These are phyloP conservation scores for Alternaria gansuensis DNA, from an alignment of 2,329 filamentous ascomycete genomes.

Conservation along the genomic window DNA sequence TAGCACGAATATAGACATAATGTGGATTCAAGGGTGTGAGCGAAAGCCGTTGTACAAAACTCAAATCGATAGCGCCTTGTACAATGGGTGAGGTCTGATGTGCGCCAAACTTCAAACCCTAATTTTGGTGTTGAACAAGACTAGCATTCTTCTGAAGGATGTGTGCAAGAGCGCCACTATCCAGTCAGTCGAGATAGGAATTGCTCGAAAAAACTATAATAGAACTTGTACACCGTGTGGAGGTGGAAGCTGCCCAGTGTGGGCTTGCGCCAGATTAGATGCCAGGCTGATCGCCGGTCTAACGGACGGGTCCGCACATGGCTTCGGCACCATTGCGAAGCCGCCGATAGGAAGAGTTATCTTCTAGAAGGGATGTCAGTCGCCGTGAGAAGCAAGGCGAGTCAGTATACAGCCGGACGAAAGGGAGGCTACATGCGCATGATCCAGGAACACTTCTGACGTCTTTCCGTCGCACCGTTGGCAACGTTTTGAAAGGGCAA, in stretches of 20 bases:
- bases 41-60: background rate
- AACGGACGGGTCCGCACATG: constrained; percentile 24
- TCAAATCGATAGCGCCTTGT: constrained; percentile 1
- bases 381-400: constrained; percentile 18
- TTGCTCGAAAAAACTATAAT: background rate
- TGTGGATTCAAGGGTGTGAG: constrained; percentile 4
- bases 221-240: constrained; percentile 8
- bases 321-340: constrained; percentile 29
- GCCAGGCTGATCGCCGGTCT: constrained; percentile 25
- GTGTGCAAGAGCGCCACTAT: background rate
- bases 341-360: constrained; percentile 22
- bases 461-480: background rate
- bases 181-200: constrained; percentile 1
- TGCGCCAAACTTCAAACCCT: background rate
- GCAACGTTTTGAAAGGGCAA: background rate
- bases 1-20: too few species aligned
- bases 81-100: constrained; percentile 4
- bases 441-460: constrained; percentile 5
- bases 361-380: constrained; percentile 25
- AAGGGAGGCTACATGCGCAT: background rate
- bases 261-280: constrained; percentile 10
- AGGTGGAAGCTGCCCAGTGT: constrained; percentile 6
- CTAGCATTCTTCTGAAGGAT: background rate
- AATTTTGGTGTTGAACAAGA: constrained; percentile 1
- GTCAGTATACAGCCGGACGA: constrained; percentile 15